phyloP scores from a whole-genome alignment of 75 land plant genomes.

The Pseudotsuga menziesii region DNA sequence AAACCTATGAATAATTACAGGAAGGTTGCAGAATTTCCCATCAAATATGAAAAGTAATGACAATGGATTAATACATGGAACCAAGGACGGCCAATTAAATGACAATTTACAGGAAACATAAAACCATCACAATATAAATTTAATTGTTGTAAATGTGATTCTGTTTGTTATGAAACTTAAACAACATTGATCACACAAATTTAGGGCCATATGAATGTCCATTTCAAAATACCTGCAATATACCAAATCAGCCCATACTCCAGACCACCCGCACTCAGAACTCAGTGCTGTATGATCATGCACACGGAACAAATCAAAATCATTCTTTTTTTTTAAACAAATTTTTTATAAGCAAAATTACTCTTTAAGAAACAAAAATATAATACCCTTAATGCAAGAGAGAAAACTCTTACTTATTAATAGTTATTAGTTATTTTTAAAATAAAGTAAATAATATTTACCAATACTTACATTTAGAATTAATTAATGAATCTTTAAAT shows the following conservation, averaged over 20 bases:
- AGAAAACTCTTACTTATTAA: no score
- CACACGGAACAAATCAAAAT: no score
- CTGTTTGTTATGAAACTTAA: background rate
- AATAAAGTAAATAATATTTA: no score
- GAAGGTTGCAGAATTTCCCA: background rate
- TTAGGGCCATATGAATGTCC: background rate
- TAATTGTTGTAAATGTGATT: background rate
- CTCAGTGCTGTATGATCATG: no score
- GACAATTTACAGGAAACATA: background rate
- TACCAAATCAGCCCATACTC: background rate
- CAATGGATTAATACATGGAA: background rate
- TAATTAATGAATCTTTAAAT: no score
- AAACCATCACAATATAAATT: background rate
- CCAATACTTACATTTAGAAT: no score
- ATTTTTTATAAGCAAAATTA: no score
- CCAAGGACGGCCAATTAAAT: background rate
- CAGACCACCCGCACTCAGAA: background rate
- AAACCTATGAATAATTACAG: background rate
- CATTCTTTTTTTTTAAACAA: no score
- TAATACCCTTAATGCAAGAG: no score
- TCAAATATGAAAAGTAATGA: background rate
- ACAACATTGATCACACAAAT: background rate
- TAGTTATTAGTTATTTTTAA: no score
- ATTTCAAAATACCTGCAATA: background rate
- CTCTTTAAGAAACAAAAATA: no score